Percentiles rank a stretch among this genome's conserved stretches.
Conservation (phyloP, 2,329 filamentous ascomycete species). For the Xylaria polymorpha region DNA sequence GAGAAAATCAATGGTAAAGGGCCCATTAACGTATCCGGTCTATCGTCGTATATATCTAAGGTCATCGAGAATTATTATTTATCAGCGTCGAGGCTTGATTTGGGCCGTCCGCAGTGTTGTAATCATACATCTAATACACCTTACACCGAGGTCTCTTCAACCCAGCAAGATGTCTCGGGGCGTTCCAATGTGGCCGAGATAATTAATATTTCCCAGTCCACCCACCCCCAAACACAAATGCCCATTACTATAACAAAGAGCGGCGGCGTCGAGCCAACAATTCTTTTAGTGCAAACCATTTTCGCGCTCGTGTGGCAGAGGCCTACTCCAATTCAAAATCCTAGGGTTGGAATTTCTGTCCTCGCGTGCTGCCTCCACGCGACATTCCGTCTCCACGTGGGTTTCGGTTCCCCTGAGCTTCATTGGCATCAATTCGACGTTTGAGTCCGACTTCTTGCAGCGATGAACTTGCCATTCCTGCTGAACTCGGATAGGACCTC, state of each 20-base stretch:
- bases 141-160: not conserved
- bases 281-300: not conserved
- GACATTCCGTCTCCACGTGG: not conserved
- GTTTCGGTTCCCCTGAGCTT: no score
- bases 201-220: not conserved
- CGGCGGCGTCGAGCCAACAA: not conserved
- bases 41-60: not conserved
- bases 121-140: not conserved
- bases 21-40: not conserved
- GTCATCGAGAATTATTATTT: not conserved
- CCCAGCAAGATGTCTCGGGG: not conserved
- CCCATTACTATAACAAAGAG: conserved; percentile 1
- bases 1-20: not conserved
- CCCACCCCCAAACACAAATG: not conserved
- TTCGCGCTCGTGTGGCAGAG: conserved; percentile 10
- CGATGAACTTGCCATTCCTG: conserved; percentile 18
- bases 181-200: not conserved
- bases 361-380: conserved; percentile 3
- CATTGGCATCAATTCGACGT: conserved; percentile 31
- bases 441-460: conserved; percentile 12
- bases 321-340: conserved; percentile 27
- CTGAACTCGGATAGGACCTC: not conserved
- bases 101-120: not conserved
- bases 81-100: not conserved
- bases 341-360: not conserved